Conservation (phyloP, 305 asterid genomes). For the Salvia sclarea region DNA sequence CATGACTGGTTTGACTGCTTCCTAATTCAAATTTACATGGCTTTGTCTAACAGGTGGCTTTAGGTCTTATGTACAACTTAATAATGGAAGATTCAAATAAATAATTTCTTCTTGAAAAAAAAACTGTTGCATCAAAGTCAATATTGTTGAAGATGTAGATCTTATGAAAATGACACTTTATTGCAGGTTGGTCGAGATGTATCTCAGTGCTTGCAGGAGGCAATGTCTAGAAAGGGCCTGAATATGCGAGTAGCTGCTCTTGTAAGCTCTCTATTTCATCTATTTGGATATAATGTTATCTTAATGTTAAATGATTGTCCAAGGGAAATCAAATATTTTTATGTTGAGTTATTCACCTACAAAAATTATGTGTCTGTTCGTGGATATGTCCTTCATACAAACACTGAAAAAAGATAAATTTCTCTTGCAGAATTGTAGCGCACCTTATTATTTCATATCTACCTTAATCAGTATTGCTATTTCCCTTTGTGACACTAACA, state of each 20-base stretch:
- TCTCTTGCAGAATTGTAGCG: background rate
- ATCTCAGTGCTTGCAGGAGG: constrained; percentile 68
- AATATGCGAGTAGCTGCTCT: constrained; percentile 76
- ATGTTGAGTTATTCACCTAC: background rate
- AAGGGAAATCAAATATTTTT: background rate
- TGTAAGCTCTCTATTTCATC: constrained; percentile 46
- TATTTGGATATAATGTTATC: background rate
- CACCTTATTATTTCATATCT: background rate
- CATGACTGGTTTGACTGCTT: background rate
- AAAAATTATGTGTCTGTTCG: background rate
- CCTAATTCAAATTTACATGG: background rate
- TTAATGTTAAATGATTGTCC: background rate
- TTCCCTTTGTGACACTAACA: background rate
- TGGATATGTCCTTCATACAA: background rate
- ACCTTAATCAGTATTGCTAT: background rate
- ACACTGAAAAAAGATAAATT: background rate
- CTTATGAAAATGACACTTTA: constrained; percentile 17
- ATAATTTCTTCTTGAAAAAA: background rate
- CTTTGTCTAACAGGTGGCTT: background rate
- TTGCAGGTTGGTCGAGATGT: constrained; percentile 76
- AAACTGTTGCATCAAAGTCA: background rate
- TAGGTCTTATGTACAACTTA: background rate
- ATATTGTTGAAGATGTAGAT: constrained; percentile 4
- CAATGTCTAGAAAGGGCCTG: constrained; percentile 61
- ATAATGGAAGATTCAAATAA: background rate